Percentiles rank a stretch among this genome's conserved stretches.
These are phyloP conservation scores for Xylaria arbuscula DNA, from an alignment of 2,329 filamentous ascomycete species.

Conservation along the genomic window DNA sequence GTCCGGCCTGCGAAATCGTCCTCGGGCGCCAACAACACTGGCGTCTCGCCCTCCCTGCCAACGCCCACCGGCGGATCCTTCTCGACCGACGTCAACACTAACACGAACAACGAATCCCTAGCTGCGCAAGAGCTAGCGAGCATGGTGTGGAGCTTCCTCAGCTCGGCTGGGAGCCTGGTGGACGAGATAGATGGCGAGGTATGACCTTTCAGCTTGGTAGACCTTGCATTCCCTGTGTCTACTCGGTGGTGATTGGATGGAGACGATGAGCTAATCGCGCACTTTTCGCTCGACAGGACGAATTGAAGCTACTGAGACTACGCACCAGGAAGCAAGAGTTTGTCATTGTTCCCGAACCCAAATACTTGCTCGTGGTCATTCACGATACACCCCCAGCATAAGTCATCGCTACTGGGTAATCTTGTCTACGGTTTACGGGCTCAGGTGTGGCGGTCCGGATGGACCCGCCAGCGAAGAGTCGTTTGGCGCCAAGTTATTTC, in stretches of 20 bases:
- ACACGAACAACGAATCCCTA: constrained; percentile 62
- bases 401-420: constrained; percentile 31
- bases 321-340: constrained; percentile 88
- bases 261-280: constrained; percentile 21
- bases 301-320: constrained; percentile 78
- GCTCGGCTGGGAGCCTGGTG: constrained; percentile 75
- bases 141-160: constrained; percentile 81
- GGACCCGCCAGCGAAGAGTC: constrained; percentile 9
- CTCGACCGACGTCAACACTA: constrained; percentile 56
- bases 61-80: constrained; percentile 54
- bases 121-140: constrained; percentile 78
- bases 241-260: constrained; percentile 4
- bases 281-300: constrained; percentile 64
- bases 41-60: constrained; percentile 40
- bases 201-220: constrained; percentile 39
- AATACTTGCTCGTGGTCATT: constrained; percentile 81
- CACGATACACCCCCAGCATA: constrained; percentile 82
- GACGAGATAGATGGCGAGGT: constrained; percentile 78
- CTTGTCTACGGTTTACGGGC: not conserved
- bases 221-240: constrained; percentile 5
- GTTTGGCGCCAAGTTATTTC: constrained; percentile 13
- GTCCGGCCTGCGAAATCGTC: constrained; percentile 59
- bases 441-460: constrained; percentile 17
- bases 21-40: constrained; percentile 36
- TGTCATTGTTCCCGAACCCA: constrained; percentile 82